Conservation (phyloP, 2,329 filamentous ascomycete species). For the Botrytis galanthina region DNA sequence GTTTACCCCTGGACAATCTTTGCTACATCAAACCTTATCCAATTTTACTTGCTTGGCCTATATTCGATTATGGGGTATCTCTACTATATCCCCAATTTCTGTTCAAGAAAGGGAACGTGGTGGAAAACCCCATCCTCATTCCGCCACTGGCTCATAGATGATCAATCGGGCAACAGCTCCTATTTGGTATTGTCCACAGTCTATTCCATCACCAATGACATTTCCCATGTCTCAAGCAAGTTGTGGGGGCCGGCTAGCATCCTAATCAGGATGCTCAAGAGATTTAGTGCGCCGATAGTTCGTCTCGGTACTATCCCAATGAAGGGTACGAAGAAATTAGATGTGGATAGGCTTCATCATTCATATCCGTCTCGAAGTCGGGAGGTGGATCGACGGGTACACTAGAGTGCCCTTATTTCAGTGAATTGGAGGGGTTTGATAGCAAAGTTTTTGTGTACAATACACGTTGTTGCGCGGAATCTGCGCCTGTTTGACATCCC, state of each 20-base stretch:
- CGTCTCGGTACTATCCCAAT: not conserved
- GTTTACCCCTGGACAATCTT: not conserved
- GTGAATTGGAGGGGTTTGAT: conserved; percentile 3
- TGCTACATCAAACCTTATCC: not conserved
- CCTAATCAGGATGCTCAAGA: not conserved
- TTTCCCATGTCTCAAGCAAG: not conserved
- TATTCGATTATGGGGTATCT: not conserved
- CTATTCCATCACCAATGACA: not conserved
- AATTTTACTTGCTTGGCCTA: not conserved
- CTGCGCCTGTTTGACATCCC: not conserved
- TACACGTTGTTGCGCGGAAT: not conserved
- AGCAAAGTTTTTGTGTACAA: not conserved
- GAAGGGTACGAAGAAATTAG: not conserved
- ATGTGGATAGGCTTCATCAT: conserved; percentile 1
- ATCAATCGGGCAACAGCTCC: not conserved
- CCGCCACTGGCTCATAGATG: not conserved
- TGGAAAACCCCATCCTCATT: not conserved
- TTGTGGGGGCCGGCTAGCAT: not conserved
- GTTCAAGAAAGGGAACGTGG: not conserved
- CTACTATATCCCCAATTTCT: not conserved
- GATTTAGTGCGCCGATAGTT: not conserved
- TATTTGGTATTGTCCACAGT: not conserved
- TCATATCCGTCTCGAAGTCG: not conserved
- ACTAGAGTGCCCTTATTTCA: not conserved
- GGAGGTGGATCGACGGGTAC: not conserved